Conservation (phyloP, 2,329 filamentous ascomycete species). For the Sporothrix globosa region DNA sequence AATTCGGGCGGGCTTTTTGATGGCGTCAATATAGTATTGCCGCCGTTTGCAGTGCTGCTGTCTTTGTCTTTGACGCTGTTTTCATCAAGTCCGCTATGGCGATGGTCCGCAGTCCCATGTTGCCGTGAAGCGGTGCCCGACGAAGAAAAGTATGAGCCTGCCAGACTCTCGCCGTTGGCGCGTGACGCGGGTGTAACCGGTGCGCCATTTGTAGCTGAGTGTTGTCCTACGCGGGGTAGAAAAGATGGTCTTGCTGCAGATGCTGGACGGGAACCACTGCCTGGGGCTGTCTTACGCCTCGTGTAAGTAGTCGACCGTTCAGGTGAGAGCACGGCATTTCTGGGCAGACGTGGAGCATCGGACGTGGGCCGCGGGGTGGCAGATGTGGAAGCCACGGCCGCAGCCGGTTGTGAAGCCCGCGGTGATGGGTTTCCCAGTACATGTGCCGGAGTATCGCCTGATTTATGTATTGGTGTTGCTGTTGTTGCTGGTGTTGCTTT, state of each 20-base stretch:
- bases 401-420: not conserved
- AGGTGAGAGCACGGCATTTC: not conserved
- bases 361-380: not conserved
- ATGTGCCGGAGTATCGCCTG: not conserved
- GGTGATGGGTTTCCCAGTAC: not conserved
- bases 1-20: slow-evolving; percentile 21
- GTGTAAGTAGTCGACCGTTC: slow-evolving; percentile 9
- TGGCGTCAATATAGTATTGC: slow-evolving; percentile 7
- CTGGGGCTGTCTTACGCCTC: slow-evolving; percentile 27
- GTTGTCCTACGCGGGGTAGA: too few species aligned
- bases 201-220: not conserved
- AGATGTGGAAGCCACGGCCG: not conserved
- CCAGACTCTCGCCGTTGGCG: not conserved
- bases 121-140: not conserved
- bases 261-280: not conserved
- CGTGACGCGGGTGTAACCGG: not conserved
- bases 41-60: not conserved
- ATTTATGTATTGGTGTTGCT: not conserved
- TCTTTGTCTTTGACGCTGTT: not conserved
- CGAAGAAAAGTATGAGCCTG: not conserved
- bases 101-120: not conserved
- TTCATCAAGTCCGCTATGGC: not conserved
- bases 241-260: not conserved
- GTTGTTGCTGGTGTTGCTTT: not conserved
- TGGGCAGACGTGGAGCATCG: not conserved